Evolutionary conservation across 2,329 filamentous ascomycete species (phyloP), one percentile per base, ranked within the genome.

Genomic region (Basipetospora sp.): DNA sequence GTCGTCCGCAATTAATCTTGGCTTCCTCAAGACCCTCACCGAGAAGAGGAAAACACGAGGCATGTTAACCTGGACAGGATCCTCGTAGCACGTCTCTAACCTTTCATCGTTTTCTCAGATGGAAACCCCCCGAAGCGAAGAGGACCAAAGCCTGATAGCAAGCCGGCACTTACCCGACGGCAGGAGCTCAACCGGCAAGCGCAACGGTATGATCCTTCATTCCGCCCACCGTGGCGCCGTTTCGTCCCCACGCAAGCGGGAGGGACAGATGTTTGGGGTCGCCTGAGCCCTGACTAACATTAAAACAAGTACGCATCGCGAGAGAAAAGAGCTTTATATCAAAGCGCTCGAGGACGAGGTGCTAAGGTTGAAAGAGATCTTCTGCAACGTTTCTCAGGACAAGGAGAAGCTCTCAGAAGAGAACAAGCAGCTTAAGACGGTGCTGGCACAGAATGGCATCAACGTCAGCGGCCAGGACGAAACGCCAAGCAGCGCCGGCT

Each of bases 161-260:
- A 93, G 54, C 90, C 90, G 14, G 88, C 90, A 31, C 63, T 94
- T 50, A 96, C 88, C 15, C 72, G 88, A 44, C 75, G 88, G 45
- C 90, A 96, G 54, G 88, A 96, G 57, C 64, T 96, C 43, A 96
- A 96, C 54, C 75, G 90, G 45, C 88, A 96, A 62, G 90, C 90
- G 20, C 90, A 96, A 59, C 80, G 87, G 87, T 92, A 73, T 41
- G 34, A 41, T 30, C 20, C n/a, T n/a, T n/a, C 16, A 26, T 19
- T 4, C 31, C 16, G 22, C 22, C 22, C 6, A n/a, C n/a, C n/a
- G n/a, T n/a, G n/a, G n/a, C n/a, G n/a, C n/a, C n/a, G n/a, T n/a
- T n/a, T n/a, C n/a, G n/a, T n/a, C n/a, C n/a, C 22, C 22, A 11
- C 6, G 22, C 22, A 11, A 25, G 22, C 22, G 6, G 22, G 22